Conservation (phyloP, 202 grass and related monocot species). For the Elaeis oleifera region DNA sequence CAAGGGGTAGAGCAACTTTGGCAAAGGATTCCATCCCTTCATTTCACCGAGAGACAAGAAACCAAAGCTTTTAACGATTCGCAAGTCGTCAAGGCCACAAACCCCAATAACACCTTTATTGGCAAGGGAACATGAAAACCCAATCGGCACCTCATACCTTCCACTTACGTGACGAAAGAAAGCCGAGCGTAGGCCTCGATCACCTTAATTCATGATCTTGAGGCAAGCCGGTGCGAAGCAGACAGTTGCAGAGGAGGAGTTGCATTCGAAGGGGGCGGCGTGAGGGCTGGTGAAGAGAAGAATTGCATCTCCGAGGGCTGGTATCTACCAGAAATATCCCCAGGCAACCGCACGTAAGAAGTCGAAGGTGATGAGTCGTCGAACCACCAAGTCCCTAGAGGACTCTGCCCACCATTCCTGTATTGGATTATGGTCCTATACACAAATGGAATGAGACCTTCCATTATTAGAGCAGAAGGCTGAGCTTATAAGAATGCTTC, state of each 20-base stretch:
- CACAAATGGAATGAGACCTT: constrained; percentile 39
- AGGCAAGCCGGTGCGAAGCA: neutral
- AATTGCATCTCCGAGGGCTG: neutral
- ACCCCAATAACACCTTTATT: too few species aligned
- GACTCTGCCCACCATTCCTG: neutral
- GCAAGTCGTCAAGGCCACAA: too few species aligned
- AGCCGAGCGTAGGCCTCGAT: too few species aligned
- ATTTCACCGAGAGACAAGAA: too few species aligned
- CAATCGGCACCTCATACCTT: too few species aligned
- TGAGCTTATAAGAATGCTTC: neutral
- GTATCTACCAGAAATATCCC: constrained; percentile 32
- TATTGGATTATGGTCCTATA: constrained; percentile 32
- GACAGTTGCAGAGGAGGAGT: constrained; percentile 5
- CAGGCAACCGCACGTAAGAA: constrained; percentile 26
- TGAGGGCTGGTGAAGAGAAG: constrained; percentile 1
- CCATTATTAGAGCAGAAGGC: constrained; percentile 17
- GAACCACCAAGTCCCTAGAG: neutral
- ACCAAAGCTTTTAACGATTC: too few species aligned
- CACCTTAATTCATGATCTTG: neutral
- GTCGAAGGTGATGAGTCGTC: constrained; percentile 15
- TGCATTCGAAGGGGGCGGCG: neutral
- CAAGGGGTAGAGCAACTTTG: too few species aligned
- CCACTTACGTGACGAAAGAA: too few species aligned
- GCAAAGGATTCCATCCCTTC: too few species aligned
- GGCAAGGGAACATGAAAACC: too few species aligned